Percentiles rank a stretch among this genome's conserved stretches.
phyloP scores from a whole-genome alignment of 805 yeast genomes.

The Saccharomyces jurei region DNA sequence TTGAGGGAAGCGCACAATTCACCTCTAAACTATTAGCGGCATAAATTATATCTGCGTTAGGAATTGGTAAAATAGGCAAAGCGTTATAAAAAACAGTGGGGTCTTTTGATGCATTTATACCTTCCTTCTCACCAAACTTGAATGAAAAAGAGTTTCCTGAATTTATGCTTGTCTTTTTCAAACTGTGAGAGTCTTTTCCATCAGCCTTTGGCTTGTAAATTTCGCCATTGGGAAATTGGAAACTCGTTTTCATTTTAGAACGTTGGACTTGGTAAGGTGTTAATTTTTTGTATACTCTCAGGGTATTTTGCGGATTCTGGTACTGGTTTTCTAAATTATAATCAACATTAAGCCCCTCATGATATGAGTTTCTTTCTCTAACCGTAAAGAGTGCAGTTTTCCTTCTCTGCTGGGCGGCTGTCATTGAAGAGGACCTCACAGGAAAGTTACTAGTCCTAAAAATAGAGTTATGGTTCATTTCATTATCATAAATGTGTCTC shows the following conservation, averaged over 20 bases:
- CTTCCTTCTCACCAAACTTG: neutral
- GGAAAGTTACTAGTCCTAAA: neutral
- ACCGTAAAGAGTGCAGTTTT: neutral
- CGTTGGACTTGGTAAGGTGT: constrained; percentile 27
- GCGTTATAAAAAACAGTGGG: no score
- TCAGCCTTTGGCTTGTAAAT: constrained; percentile 21
- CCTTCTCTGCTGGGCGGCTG: neutral
- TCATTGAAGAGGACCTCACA: neutral
- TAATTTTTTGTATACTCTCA: constrained; percentile 2
- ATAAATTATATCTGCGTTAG: neutral
- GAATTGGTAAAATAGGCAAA: neutral
- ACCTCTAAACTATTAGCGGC: neutral
- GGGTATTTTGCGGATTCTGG: neutral
- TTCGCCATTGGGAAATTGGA: constrained; percentile 30
- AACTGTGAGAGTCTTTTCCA: neutral
- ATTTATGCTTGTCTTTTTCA: neutral
- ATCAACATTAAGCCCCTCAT: neutral
- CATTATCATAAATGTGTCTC: neutral
- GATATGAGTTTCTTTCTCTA: neutral
- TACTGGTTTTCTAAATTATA: neutral
- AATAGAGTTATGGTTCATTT: neutral
- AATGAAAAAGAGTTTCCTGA: neutral
- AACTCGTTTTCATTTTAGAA: constrained; percentile 22
- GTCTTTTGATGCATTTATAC: neutral
- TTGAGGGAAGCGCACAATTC: neutral